A percentile compares a stretch with the other conserved stretches of the same genome.
Evolutionary conservation across 2,329 filamentous ascomycete species (phyloP).

Genomic region (Diaporthe ilicicola): DNA sequence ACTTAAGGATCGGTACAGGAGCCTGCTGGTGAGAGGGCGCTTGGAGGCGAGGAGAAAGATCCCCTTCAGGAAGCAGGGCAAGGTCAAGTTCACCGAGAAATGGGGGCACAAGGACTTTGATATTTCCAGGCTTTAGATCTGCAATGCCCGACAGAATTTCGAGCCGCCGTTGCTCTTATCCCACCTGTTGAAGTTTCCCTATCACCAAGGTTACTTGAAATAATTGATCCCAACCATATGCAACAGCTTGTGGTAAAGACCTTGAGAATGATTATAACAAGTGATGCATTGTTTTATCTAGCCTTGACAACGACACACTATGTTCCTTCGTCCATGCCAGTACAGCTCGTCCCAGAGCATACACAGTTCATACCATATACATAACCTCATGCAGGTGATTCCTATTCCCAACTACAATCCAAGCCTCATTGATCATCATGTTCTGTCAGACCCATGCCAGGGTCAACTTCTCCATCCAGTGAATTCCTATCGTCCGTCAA

Average conservation of each 20-base stretch:
- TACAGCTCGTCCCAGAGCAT: not conserved
- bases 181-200: no score
- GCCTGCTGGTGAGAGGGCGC: conserved; percentile 86
- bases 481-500: not conserved
- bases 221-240: no score
- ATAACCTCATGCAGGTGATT: conserved; percentile 2
- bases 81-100: conserved; percentile 87
- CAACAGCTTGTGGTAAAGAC: not conserved
- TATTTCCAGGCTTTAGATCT: conserved; percentile 44
- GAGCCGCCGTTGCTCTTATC: not conserved
- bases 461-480: not conserved
- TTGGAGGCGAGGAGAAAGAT: conserved; percentile 83
- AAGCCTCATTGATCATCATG: conserved; percentile 2
- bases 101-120: conserved; percentile 97
- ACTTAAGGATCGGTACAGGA: conserved; percentile 90
- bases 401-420: not conserved
- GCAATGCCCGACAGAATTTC: not conserved
- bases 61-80: conserved; percentile 83
- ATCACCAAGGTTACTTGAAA: not conserved
- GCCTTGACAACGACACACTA: not conserved
- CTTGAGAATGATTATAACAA: not conserved
- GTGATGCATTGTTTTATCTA: conserved; percentile 26
- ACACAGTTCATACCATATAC: conserved; percentile 6
- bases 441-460: not conserved
- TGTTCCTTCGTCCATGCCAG: not conserved